Evolutionary conservation across 345 rosid species (phyloP).

Genomic region (Toxicodendron radicans): DNA sequence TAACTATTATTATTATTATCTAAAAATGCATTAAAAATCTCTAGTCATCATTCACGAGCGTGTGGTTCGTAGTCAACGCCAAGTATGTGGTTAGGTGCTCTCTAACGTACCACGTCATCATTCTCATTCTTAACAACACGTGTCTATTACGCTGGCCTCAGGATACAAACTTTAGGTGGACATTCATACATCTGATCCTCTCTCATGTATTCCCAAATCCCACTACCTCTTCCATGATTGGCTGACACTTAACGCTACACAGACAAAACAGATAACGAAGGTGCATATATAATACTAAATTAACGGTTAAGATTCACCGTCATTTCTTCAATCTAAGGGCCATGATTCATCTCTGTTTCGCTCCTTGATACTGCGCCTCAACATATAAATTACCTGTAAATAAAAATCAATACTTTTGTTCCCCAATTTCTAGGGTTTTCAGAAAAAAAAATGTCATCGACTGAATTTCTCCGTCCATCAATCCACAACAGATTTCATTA

Average conservation of each 20-base stretch:
- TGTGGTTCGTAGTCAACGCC: neutral
- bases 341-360: conserved; percentile 21
- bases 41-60: neutral
- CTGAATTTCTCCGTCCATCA: conserved; percentile 43
- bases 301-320: neutral
- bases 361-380: conserved; percentile 18
- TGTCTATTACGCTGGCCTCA: neutral
- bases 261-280: neutral
- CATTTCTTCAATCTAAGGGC: conserved; percentile 30
- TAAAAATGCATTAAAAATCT: neutral
- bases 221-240: neutral
- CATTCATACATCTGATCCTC: neutral
- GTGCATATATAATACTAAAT: neutral
- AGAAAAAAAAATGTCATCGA: conserved; percentile 34
- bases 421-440: conserved; percentile 39
- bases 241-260: neutral
- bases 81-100: neutral
- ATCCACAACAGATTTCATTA: conserved; percentile 27
- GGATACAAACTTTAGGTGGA: neutral
- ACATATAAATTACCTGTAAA: conserved; percentile 20
- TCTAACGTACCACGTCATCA: neutral
- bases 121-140: neutral
- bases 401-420: neutral
- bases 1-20: too few relatives aligned
- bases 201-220: neutral